Evolutionary conservation across 1,284 basidiomycete genomes (phyloP).

Genomic region (Rhodotorula sp.): DNA sequence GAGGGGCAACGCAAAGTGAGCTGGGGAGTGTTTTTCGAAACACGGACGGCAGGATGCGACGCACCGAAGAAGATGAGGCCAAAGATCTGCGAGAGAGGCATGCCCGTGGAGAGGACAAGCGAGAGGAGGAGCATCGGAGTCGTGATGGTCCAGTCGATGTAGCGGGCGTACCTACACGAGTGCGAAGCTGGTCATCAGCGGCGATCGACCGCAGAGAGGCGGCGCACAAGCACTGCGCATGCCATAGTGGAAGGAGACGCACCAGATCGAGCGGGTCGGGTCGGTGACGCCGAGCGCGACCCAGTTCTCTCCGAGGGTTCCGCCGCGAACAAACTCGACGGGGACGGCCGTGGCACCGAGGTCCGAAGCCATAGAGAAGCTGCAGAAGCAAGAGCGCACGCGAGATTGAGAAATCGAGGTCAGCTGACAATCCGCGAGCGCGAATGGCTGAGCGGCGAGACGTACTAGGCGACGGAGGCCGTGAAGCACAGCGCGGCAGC

Average conservation of each 20-base stretch:
- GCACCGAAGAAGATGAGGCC: constrained; percentile 59
- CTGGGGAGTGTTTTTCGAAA: not conserved
- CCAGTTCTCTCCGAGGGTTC: constrained; percentile 37
- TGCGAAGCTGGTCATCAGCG: too few species aligned
- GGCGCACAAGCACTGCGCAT: too few species aligned
- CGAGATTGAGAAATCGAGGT: constrained; percentile 27
- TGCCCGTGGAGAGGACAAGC: constrained; percentile 58
- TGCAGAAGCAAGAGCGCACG: not conserved
- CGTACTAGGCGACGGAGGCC: constrained; percentile 44
- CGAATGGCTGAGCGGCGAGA: constrained; percentile 12
- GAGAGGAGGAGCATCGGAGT: constrained; percentile 61
- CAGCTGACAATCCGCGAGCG: not conserved
- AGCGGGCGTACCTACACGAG: constrained; percentile 53
- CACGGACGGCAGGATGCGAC: constrained; percentile 47
- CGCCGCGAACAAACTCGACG: constrained; percentile 56
- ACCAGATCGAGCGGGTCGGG: constrained; percentile 60
- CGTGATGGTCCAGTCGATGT: constrained; percentile 61
- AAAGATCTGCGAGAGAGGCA: constrained; percentile 61
- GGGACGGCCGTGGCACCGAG: constrained; percentile 59
- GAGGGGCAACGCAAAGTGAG: too few species aligned
- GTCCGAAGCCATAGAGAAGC: constrained; percentile 64
- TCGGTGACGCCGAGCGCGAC: constrained; percentile 41
- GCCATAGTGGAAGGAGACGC: too few species aligned
- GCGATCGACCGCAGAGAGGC: too few species aligned
- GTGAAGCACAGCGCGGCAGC: constrained; percentile 43